Percentiles rank a stretch among this genome's conserved stretches.
phyloP scores from a whole-genome alignment of 306 rosid genomes.

The Neltuma alba region DNA sequence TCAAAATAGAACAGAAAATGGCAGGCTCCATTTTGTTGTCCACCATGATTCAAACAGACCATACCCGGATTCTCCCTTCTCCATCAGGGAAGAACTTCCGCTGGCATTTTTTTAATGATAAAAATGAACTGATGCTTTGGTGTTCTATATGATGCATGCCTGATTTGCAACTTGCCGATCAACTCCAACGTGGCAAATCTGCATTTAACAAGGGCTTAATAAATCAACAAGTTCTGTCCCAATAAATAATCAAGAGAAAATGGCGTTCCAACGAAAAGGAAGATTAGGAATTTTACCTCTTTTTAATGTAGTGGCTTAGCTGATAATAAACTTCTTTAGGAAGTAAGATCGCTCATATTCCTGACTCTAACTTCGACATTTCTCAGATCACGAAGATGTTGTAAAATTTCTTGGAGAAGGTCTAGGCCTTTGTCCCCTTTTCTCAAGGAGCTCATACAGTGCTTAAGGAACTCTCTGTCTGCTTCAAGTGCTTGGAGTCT shows the following conservation, averaged over 20 bases:
- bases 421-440: conserved; percentile 87
- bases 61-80: conserved; percentile 63
- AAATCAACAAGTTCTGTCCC: neutral
- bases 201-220: conserved; percentile 33
- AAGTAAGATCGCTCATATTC: conserved; percentile 52
- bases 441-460: conserved; percentile 81
- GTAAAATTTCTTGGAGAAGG: conserved; percentile 64
- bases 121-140: conserved; percentile 44
- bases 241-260: neutral
- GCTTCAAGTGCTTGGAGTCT: conserved; percentile 89
- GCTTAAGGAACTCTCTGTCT: conserved; percentile 93
- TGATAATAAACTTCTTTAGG: conserved; percentile 41
- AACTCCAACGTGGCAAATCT: conserved; percentile 43
- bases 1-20: neutral
- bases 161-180: conserved; percentile 39
- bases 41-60: conserved; percentile 50
- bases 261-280: neutral
- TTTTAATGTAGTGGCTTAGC: conserved; percentile 21
- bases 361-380: conserved; percentile 69
- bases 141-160: conserved; percentile 39
- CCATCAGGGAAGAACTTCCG: conserved; percentile 63
- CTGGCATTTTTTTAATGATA: conserved; percentile 29
- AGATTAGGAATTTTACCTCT: conserved; percentile 46
- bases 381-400: conserved; percentile 93
- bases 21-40: conserved; percentile 51